A percentile compares a stretch with the other conserved stretches of the same genome.
phyloP scores from a whole-genome alignment of 805 yeast genomes.

The Tetrapisispora taiwanensis region DNA sequence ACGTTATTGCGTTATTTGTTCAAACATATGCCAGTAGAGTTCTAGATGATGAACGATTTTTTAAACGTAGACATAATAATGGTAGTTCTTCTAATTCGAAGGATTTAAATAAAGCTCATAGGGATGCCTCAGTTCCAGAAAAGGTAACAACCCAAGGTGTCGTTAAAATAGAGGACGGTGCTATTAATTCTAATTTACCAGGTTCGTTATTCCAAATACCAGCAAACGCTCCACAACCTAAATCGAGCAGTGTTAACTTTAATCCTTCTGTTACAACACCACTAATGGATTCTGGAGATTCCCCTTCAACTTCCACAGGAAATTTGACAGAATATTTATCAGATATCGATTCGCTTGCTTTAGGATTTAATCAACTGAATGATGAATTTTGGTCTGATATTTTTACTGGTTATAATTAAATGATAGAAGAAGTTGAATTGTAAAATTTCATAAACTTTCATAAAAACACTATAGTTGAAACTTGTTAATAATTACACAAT shows the following conservation, averaged over 20 bases:
- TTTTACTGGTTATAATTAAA: background rate
- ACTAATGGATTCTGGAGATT: conserved; percentile 33
- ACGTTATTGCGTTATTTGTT: conserved; percentile 47
- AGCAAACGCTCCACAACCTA: background rate
- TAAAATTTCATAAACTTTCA: too few relatives aligned
- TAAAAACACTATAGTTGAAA: background rate
- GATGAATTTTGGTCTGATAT: conserved; percentile 66
- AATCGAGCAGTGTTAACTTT: background rate
- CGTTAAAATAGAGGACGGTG: too few relatives aligned
- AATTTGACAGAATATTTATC: conserved; percentile 24
- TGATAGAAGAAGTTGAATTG: too few relatives aligned
- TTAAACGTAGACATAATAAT: background rate
- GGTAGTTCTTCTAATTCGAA: conserved; percentile 4
- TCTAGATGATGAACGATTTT: background rate
- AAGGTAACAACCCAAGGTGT: too few relatives aligned
- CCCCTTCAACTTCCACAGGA: conserved; percentile 33
- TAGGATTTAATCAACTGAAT: conserved; percentile 44
- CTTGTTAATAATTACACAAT: background rate
- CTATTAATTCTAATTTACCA: background rate
- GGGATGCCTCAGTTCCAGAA: background rate
- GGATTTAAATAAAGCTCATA: background rate
- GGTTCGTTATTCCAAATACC: background rate
- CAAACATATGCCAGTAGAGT: conserved; percentile 44
- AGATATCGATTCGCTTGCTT: conserved; percentile 33
- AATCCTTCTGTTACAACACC: background rate